Conservation (phyloP, 176 grass and related monocot species). For the Rhipidocladum racemiflorum region DNA sequence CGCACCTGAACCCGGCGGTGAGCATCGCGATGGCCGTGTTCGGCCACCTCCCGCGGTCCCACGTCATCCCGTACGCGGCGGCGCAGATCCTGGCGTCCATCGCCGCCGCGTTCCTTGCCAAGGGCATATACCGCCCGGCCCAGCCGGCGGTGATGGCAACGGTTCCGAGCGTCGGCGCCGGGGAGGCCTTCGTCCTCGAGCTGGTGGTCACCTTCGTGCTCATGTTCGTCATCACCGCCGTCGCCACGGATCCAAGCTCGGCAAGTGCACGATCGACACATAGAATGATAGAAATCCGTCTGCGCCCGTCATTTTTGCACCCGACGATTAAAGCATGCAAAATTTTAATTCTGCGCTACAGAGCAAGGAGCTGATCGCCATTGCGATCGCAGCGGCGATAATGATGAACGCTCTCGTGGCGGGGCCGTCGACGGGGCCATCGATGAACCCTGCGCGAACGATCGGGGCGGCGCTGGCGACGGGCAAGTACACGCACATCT, state of each 20-base stretch:
- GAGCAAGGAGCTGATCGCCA: constrained; percentile 31
- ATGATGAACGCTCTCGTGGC: constrained; percentile 42
- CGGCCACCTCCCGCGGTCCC: constrained; percentile 42
- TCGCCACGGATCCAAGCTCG: constrained; percentile 42
- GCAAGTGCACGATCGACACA: neutral
- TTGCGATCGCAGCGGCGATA: constrained; percentile 35
- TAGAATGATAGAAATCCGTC: no score
- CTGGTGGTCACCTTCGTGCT: constrained; percentile 49
- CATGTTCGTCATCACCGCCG: constrained; percentile 57
- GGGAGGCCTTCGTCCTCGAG: constrained; percentile 58
- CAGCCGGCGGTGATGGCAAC: constrained; percentile 42
- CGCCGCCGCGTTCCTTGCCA: constrained; percentile 42
- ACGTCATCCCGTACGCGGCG: constrained; percentile 40
- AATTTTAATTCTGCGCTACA: neutral
- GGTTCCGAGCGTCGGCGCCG: constrained; percentile 35
- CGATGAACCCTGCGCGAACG: constrained; percentile 50
- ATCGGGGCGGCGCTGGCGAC: constrained; percentile 39
- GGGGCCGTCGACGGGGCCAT: constrained; percentile 39
- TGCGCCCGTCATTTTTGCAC: no score
- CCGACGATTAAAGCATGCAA: no score
- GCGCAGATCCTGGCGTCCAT: constrained; percentile 38
- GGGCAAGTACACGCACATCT: constrained; percentile 37
- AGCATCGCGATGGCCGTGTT: constrained; percentile 49
- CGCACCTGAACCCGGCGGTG: constrained; percentile 65
- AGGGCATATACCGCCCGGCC: constrained; percentile 29